Evolutionary conservation across 2,329 filamentous ascomycete genomes (phyloP).

Genomic region (Diplodia intermedia): DNA sequence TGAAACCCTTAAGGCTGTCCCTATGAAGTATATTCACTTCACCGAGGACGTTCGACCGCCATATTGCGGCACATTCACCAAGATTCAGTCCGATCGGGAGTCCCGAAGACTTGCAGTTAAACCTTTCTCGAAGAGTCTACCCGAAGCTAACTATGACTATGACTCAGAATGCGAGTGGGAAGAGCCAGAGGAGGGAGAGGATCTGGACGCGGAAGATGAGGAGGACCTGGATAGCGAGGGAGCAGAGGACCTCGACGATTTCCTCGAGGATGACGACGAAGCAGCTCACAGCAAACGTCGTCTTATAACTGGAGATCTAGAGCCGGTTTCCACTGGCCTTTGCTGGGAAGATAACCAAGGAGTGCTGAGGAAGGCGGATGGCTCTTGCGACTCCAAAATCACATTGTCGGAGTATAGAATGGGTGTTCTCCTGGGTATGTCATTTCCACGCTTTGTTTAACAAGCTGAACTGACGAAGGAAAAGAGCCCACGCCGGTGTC

Average conservation of each 20-base stretch:
- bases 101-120: constrained; percentile 59
- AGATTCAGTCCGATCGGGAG: constrained; percentile 57
- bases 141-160: constrained; percentile 77
- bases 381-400: constrained; percentile 51
- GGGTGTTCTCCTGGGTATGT: constrained; percentile 75
- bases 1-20: constrained; percentile 60
- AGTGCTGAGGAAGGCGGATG: constrained; percentile 53
- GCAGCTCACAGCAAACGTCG: constrained; percentile 63
- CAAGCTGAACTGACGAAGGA: background rate
- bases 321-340: constrained; percentile 79
- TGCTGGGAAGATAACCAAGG: constrained; percentile 74
- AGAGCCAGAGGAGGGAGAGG: constrained; percentile 75
- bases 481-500: constrained; percentile 58
- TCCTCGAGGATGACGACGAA: constrained; percentile 87
- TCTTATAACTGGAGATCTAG: constrained; percentile 69
- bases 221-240: constrained; percentile 75
- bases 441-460: background rate
- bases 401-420: constrained; percentile 67
- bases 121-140: constrained; percentile 63
- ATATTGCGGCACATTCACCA: constrained; percentile 77
- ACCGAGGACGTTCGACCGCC: constrained; percentile 68
- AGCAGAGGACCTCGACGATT: constrained; percentile 88
- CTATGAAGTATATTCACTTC: constrained; percentile 69
- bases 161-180: constrained; percentile 87
- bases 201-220: constrained; percentile 69